Conservation (phyloP, 352 stramenopile species). For the Phytophthora rubi region DNA sequence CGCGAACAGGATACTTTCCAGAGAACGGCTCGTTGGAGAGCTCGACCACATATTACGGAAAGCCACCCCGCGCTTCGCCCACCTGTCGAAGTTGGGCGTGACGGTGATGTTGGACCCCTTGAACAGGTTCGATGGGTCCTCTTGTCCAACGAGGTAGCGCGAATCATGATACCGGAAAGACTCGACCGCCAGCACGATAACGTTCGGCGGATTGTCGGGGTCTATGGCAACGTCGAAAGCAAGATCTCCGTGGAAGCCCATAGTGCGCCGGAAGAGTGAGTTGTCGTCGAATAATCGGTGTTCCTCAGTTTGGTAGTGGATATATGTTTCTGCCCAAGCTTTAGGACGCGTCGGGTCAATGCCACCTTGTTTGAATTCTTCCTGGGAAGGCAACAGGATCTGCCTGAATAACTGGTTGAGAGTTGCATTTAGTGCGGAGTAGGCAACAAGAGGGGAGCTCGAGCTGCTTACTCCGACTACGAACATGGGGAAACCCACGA, state of each 20-base stretch:
- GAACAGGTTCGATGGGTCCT: constrained; percentile 36
- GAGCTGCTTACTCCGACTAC: constrained; percentile 14
- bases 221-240: background rate
- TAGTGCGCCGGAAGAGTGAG: background rate
- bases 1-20: constrained; percentile 52
- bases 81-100: constrained; percentile 50
- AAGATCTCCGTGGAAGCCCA: background rate
- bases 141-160: constrained; percentile 46
- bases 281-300: background rate
- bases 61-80: constrained; percentile 44
- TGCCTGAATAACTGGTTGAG: constrained; percentile 20
- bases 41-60: constrained; percentile 62
- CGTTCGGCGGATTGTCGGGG: constrained; percentile 38
- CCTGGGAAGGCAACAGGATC: background rate
- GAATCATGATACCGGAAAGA: constrained; percentile 57
- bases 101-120: constrained; percentile 26
- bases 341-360: background rate
- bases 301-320: background rate
- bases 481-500: constrained; percentile 14
- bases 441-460: constrained; percentile 21
- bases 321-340: background rate
- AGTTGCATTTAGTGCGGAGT: constrained; percentile 37
- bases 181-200: constrained; percentile 49
- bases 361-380: background rate
- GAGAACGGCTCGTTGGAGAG: constrained; percentile 50